Conservation (phyloP, 1,139 yeast species). For the Yamadazyma dendronema region DNA sequence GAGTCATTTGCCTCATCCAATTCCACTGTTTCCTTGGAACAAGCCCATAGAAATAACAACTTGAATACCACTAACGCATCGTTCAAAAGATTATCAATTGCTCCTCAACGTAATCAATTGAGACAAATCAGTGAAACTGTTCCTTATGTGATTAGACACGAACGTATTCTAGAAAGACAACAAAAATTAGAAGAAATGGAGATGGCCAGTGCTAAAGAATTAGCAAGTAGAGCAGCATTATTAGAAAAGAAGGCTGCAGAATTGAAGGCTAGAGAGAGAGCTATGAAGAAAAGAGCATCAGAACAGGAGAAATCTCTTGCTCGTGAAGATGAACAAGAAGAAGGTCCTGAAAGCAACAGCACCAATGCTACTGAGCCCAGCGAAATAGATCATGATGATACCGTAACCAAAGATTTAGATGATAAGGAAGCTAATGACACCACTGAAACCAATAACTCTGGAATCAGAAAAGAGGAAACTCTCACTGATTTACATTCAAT, state of each 20-base stretch:
- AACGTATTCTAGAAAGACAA: slow-evolving; percentile 69
- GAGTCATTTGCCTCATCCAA: slow-evolving; percentile 32
- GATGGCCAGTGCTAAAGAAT: slow-evolving; percentile 70
- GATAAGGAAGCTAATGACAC: neutral
- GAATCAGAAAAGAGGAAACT: slow-evolving; percentile 46
- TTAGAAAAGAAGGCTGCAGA: slow-evolving; percentile 75
- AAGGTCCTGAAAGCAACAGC: slow-evolving; percentile 7
- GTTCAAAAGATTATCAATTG: slow-evolving; percentile 56
- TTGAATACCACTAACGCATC: slow-evolving; percentile 41
- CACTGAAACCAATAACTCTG: slow-evolving; percentile 5
- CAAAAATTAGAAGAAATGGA: slow-evolving; percentile 77
- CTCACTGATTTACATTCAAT: slow-evolving; percentile 53
- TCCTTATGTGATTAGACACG: slow-evolving; percentile 77
- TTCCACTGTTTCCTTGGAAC: slow-evolving; percentile 30
- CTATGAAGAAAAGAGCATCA: slow-evolving; percentile 38
- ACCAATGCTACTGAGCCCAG: slow-evolving; percentile 4
- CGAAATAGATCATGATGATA: neutral
- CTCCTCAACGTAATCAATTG: slow-evolving; percentile 64
- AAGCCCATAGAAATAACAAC: slow-evolving; percentile 18
- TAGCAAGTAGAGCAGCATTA: slow-evolving; percentile 70
- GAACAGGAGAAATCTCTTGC: slow-evolving; percentile 19
- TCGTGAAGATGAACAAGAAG: neutral
- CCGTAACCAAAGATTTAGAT: slow-evolving; percentile 1
- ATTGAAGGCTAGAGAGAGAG: slow-evolving; percentile 62
- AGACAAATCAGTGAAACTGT: slow-evolving; percentile 79